Conservation (phyloP, 805 yeast species). For the Cyberlindnera subsufficiens region DNA sequence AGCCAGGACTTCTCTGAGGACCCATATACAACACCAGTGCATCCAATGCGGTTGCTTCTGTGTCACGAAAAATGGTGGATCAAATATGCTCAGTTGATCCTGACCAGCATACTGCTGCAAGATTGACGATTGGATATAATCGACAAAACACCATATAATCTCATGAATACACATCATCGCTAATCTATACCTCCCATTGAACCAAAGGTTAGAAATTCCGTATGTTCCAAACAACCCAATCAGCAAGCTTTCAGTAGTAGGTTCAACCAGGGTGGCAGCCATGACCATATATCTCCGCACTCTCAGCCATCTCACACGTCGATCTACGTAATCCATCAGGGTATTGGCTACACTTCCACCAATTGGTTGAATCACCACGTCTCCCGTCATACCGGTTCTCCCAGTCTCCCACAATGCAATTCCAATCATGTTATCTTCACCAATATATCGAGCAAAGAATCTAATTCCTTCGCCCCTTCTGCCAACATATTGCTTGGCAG, state of each 20-base stretch:
- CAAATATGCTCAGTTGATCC: constrained; percentile 10
- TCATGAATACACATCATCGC: constrained; percentile 46
- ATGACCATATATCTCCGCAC: constrained; percentile 85
- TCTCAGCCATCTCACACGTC: constrained; percentile 81
- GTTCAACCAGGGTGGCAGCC: constrained; percentile 79
- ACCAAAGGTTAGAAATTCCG: constrained; percentile 44
- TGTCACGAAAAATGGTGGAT: constrained; percentile 26
- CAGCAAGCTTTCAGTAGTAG: constrained; percentile 73
- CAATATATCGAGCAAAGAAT: constrained; percentile 74
- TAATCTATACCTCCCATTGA: constrained; percentile 27
- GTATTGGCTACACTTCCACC: constrained; percentile 32
- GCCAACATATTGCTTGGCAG: constrained; percentile 26
- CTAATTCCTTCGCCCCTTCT: constrained; percentile 45
- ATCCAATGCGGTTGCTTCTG: neutral
- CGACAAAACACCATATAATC: constrained; percentile 57
- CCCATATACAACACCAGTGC: constrained; percentile 46
- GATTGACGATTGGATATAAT: constrained; percentile 50
- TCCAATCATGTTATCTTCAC: constrained; percentile 91
- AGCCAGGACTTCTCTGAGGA: constrained; percentile 65
- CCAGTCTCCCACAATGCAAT: constrained; percentile 73
- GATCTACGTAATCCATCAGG: constrained; percentile 49
- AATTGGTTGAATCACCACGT: constrained; percentile 73
- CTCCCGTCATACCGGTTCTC: constrained; percentile 74
- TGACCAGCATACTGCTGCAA: constrained; percentile 29
- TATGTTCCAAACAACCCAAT: constrained; percentile 63